Evolutionary conservation across 768 basidiomycete species (phyloP).

Genomic region (Termitomyces sp.): DNA sequence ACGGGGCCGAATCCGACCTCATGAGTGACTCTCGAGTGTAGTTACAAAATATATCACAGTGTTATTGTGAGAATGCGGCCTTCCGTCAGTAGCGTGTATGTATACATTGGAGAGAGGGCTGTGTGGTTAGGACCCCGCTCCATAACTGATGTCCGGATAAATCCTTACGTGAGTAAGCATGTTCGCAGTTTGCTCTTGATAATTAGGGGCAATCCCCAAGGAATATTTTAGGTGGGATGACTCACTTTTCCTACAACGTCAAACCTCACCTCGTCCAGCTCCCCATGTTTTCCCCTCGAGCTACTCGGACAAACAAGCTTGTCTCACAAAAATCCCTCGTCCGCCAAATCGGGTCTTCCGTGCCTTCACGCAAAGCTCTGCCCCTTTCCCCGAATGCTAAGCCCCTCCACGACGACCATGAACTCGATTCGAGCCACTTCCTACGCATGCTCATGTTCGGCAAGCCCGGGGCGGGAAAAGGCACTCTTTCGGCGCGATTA

Average conservation of each 20-base stretch:
- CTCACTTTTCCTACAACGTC: neutral
- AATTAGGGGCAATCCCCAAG: conserved; percentile 7
- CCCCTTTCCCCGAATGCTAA: conserved; percentile 47
- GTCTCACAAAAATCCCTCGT: conserved; percentile 4
- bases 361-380: conserved; percentile 33
- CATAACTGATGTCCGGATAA: neutral
- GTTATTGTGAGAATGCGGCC: neutral
- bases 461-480: conserved; percentile 83
- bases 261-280: neutral
- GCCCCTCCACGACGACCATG: conserved; percentile 30
- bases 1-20: neutral
- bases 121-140: neutral
- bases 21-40: conserved; percentile 2
- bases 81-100: neutral
- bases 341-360: conserved; percentile 24
- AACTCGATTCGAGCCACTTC: conserved; percentile 23
- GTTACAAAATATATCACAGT: neutral
- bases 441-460: conserved; percentile 75
- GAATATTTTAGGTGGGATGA: conserved; percentile 12
- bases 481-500: conserved; percentile 72
- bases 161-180: neutral
- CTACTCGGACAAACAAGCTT: conserved; percentile 1
- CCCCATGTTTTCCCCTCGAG: conserved; percentile 12
- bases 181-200: neutral
- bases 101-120: neutral